Conservation (phyloP, 78 protist species). For the Capsaspora owczarzaki region DNA sequence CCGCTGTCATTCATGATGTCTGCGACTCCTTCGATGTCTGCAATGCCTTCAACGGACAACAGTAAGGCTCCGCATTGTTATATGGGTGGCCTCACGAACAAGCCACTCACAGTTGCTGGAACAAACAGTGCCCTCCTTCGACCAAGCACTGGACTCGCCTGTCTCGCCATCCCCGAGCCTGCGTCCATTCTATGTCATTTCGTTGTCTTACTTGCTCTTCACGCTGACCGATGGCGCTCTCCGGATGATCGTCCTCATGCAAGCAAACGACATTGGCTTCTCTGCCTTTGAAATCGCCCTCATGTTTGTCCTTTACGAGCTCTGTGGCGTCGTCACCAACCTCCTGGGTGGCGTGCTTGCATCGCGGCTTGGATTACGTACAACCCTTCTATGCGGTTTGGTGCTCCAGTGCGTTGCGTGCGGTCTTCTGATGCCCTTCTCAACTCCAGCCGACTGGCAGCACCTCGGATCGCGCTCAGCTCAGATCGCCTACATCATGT, state of each 20-base stretch:
- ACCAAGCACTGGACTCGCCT: no score
- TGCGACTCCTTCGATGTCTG: no score
- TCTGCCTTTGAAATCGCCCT: constrained; percentile 31
- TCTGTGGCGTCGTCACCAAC: constrained; percentile 38
- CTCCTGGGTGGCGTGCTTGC: constrained; percentile 25
- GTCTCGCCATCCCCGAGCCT: no score
- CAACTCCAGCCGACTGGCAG: neutral
- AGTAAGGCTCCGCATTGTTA: no score
- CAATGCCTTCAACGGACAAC: no score
- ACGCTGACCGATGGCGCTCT: constrained; percentile 43
- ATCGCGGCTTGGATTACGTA: neutral
- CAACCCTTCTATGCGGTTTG: neutral
- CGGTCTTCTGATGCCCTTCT: neutral
- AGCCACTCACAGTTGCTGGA: no score
- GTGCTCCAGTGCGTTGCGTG: neutral
- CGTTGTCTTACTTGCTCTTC: constrained; percentile 20
- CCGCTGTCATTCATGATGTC: no score
- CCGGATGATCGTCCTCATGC: constrained; percentile 32
- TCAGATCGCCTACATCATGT: constrained; percentile 2
- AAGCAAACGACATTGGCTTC: constrained; percentile 37
- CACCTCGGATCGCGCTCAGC: neutral
- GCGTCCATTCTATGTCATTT: constrained; percentile 8
- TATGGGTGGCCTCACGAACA: no score
- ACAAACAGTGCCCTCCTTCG: no score
- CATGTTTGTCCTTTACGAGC: constrained; percentile 42